Percentiles rank a stretch among this genome's conserved stretches.
Conservation (phyloP, 2,329 filamentous ascomycete genomes). For the Aspergillus sp. region DNA sequence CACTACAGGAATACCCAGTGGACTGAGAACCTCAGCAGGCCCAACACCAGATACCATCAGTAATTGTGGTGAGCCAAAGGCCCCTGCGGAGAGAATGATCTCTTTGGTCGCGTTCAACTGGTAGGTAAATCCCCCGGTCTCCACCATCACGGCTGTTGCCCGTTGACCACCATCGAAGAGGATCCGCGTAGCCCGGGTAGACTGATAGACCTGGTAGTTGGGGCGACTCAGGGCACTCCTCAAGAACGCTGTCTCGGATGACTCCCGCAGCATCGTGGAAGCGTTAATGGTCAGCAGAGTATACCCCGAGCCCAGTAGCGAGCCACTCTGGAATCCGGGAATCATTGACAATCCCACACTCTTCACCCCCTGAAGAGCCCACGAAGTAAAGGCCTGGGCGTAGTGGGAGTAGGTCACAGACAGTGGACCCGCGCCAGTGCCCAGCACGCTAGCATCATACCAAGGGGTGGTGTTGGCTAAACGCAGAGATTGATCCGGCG, state of each 20-base stretch:
- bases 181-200: conserved; percentile 11
- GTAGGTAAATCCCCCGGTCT: background rate
- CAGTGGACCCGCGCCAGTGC: background rate
- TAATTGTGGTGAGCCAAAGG: conserved; percentile 46
- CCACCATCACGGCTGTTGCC: conserved; percentile 12
- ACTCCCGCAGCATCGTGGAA: conserved; percentile 12
- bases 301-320: background rate
- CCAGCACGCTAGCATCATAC: background rate
- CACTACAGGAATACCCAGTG: conserved; percentile 44
- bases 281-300: background rate
- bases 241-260: conserved; percentile 15
- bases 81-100: conserved; percentile 47
- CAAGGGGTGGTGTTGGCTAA: background rate
- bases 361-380: background rate
- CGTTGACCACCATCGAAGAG: conserved; percentile 6
- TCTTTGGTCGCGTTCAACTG: conserved; percentile 31
- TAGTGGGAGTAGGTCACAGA: background rate
- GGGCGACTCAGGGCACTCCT: background rate
- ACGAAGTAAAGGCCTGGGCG: background rate
- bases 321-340: background rate
- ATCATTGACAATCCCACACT: background rate
- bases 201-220: conserved; percentile 19
- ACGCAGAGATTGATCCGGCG: background rate
- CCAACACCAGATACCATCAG: conserved; percentile 54
- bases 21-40: conserved; percentile 35